Evolutionary conservation across 106 monocot species (phyloP), one percentile per base, ranked within the genome.

Genomic region (Amphibolis antarctica): DNA sequence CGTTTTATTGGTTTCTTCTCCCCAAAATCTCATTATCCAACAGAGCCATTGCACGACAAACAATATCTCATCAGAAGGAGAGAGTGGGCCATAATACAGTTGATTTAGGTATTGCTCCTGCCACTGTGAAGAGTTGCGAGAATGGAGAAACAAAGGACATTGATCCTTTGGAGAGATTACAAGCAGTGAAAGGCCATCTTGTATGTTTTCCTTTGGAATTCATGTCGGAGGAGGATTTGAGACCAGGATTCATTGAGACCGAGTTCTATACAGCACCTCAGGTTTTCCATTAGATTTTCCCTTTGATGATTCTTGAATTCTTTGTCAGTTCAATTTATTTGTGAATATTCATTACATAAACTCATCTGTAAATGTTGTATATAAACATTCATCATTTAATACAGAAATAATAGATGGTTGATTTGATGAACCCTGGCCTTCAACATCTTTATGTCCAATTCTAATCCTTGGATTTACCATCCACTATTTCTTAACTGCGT

Each of bases 141-240:
- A 70, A 89, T 54, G 83, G 81, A 44, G 77, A 82, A 44, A 52
- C 62, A 21, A 69, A 67, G 54, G 56, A 28, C 3, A 78, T 77
- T 0, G 79, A 96, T 67, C 77, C 86, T 1, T 31, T 80, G 66
- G 83, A 96, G 60, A 82, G 78, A 75, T 72, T 96, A 51, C 48
- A 76, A 14, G 44, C 78, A 4, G 65, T 96, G 15, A 86, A 70
- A 61, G 94, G 94, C 24, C 81, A 82, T 60, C 79, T 96, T 44
- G 94, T 96, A 76, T 84, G 75, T 25, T 96, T 96, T 65, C 90
- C 94, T 0, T 63, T 89, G 65, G 80, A 96, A 48, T 96, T 89
- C 66, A 89, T 96, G 94, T 86, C 75, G 51, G 14, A 84, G 51
- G 94, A 96, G 69, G 89, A 96, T 71, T 66, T 96, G 65, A 81